A percentile compares a stretch with the other conserved stretches of the same genome.
Conservation (phyloP, 2,329 filamentous ascomycete species). For the Rhynchosporium graminicola region DNA sequence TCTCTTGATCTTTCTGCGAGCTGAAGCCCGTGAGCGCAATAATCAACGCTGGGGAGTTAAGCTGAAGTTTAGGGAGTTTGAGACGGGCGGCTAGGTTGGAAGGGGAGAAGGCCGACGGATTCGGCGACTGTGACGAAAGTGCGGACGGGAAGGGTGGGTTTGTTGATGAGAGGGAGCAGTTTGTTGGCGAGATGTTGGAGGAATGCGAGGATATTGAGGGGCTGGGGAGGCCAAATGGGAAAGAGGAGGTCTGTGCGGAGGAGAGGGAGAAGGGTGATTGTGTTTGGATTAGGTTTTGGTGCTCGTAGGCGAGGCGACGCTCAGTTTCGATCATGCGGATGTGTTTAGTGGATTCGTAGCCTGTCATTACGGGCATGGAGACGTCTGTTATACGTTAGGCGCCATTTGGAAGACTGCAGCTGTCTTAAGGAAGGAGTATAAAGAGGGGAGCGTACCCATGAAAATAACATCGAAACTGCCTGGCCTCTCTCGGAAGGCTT, state of each 20-base stretch:
- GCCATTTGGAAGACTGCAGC: too few species aligned
- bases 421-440: too few species aligned
- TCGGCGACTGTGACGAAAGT: neutral
- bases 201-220: conserved; percentile 10
- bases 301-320: conserved; percentile 28
- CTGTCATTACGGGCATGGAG: conserved; percentile 57
- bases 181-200: neutral
- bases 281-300: conserved; percentile 23
- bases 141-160: conserved; percentile 2
- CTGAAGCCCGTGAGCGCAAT: conserved; percentile 56
- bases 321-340: conserved; percentile 50
- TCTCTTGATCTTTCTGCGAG: conserved; percentile 48
- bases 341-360: conserved; percentile 48
- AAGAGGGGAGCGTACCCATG: conserved; percentile 44
- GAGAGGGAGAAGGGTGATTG: conserved; percentile 11
- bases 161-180: neutral
- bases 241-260: neutral
- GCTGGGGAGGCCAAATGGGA: conserved; percentile 18
- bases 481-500: conserved; percentile 43
- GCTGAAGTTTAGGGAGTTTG: conserved; percentile 40
- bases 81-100: conserved; percentile 6
- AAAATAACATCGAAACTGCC: conserved; percentile 46
- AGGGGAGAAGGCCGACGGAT: neutral
- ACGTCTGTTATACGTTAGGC: conserved; percentile 46
- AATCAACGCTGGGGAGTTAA: conserved; percentile 43